phyloP scores from a whole-genome alignment of 768 basidiomycete species.

The Auricularia cornea region DNA sequence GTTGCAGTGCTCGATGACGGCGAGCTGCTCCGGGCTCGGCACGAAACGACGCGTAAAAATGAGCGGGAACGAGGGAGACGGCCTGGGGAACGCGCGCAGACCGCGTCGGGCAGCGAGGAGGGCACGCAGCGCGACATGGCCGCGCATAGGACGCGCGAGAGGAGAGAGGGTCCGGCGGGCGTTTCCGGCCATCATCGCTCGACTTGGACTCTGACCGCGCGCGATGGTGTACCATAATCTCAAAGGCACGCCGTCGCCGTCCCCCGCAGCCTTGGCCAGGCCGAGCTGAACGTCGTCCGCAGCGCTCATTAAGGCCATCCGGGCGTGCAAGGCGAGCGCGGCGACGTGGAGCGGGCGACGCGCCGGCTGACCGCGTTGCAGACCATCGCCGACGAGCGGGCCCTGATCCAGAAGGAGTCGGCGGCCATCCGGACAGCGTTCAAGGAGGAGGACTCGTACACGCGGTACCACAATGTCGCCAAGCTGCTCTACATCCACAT shows the following conservation, averaged over 20 bases:
- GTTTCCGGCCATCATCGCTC: background rate
- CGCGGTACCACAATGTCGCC: slow-evolving; percentile 94
- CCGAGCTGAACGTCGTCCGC: slow-evolving; percentile 2
- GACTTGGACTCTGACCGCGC: background rate
- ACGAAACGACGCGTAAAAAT: background rate
- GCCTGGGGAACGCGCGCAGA: background rate
- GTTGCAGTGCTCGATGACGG: background rate
- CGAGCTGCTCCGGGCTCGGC: background rate
- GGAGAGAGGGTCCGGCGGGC: background rate
- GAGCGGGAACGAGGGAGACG: background rate
- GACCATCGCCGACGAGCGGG: slow-evolving; percentile 98
- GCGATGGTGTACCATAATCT: slow-evolving; percentile 59
- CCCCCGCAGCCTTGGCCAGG: background rate
- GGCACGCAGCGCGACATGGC: background rate
- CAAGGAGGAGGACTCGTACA: slow-evolving; percentile 91
- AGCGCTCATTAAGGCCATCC: slow-evolving; percentile 98
- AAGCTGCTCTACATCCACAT: slow-evolving; percentile 98
- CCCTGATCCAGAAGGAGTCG: slow-evolving; percentile 93
- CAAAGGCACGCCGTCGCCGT: slow-evolving; percentile 46
- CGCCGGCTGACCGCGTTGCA: slow-evolving; percentile 20
- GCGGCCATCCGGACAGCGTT: slow-evolving; percentile 96
- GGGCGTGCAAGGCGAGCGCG: slow-evolving; percentile 79
- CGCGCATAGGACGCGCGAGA: background rate
- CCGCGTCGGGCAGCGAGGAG: background rate
- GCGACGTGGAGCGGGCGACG: background rate